phyloP scores from a whole-genome alignment of 2,329 filamentous ascomycete genomes.

The Scolecobasidium constrictum region DNA sequence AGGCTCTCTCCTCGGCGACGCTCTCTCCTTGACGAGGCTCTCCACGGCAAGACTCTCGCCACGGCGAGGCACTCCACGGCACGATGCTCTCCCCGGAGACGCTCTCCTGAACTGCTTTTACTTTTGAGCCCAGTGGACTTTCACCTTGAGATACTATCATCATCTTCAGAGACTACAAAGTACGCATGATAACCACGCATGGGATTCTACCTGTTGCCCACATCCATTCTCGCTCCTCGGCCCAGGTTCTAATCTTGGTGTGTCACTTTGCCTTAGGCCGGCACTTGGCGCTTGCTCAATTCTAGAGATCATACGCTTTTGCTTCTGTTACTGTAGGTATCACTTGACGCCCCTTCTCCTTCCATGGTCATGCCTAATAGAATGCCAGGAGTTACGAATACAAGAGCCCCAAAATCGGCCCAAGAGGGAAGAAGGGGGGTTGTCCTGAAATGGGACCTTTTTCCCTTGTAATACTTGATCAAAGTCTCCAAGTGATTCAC shows the following conservation, averaged over 20 bases:
- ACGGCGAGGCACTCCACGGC: background rate
- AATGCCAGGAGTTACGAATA: background rate
- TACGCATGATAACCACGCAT: constrained; percentile 6
- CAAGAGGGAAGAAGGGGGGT: background rate
- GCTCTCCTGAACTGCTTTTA: constrained; percentile 4
- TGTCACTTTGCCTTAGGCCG: background rate
- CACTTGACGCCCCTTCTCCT: background rate
- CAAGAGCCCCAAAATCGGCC: background rate
- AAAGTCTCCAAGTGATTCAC: constrained; percentile 2
- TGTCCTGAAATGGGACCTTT: background rate
- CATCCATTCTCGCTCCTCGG: background rate
- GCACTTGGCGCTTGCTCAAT: no score
- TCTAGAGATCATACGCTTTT: no score
- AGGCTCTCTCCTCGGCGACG: no score
- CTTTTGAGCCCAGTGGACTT: background rate
- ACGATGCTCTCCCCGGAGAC: constrained; percentile 6
- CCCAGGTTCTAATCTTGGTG: background rate
- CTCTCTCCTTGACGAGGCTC: constrained; percentile 7
- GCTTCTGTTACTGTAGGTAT: no score
- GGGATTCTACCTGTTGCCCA: background rate
- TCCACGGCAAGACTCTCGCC: no score
- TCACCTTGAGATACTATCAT: constrained; percentile 9
- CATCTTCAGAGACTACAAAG: constrained; percentile 2
- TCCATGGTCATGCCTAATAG: background rate
- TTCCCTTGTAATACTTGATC: constrained; percentile 1